Percentiles rank a stretch among this genome's conserved stretches.
These are phyloP conservation scores for Pelargonium nanum DNA, from an alignment of 345 rosid genomes.

Conservation along the genomic window DNA sequence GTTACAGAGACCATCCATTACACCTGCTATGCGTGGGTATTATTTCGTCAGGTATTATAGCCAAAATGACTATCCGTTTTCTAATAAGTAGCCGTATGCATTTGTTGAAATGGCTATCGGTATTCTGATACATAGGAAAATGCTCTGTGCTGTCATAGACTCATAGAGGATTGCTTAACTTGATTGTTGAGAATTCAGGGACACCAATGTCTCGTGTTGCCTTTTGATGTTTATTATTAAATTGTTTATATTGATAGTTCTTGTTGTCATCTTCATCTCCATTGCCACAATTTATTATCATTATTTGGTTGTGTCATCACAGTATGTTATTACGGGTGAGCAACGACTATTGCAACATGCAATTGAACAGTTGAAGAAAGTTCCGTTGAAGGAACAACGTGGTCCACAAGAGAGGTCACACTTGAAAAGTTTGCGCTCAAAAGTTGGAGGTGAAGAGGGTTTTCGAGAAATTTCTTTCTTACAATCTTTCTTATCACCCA, in stretches of 20 bases:
- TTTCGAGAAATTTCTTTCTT: slow-evolving; percentile 45
- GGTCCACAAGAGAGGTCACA: slow-evolving; percentile 97
- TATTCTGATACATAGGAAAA: slow-evolving; percentile 7
- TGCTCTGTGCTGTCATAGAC: not conserved
- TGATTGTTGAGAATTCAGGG: not conserved
- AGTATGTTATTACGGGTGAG: slow-evolving; percentile 80
- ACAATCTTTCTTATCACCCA: slow-evolving; percentile 77
- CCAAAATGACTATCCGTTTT: slow-evolving; percentile 5
- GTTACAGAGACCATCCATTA: slow-evolving; percentile 89
- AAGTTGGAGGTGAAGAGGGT: slow-evolving; percentile 55
- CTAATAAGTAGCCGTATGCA: slow-evolving; percentile 6
- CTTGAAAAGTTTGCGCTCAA: slow-evolving; percentile 61
- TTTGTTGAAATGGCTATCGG: slow-evolving; percentile 5
- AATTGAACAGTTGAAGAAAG: slow-evolving; percentile 75
- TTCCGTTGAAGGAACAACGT: slow-evolving; percentile 82
- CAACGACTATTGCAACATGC: slow-evolving; percentile 71
- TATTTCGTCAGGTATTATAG: slow-evolving; percentile 79
- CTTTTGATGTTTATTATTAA: not conserved
- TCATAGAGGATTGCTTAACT: slow-evolving; percentile 5
- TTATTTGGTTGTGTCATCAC: slow-evolving; percentile 27
- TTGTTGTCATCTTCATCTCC: not conserved
- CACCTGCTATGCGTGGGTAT: slow-evolving; percentile 84
- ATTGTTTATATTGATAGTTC: not conserved
- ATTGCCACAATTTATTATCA: not conserved
- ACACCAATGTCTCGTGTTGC: not conserved